Conservation (phyloP, 1,284 basidiomycete genomes). For the Dichomitus squalens region DNA sequence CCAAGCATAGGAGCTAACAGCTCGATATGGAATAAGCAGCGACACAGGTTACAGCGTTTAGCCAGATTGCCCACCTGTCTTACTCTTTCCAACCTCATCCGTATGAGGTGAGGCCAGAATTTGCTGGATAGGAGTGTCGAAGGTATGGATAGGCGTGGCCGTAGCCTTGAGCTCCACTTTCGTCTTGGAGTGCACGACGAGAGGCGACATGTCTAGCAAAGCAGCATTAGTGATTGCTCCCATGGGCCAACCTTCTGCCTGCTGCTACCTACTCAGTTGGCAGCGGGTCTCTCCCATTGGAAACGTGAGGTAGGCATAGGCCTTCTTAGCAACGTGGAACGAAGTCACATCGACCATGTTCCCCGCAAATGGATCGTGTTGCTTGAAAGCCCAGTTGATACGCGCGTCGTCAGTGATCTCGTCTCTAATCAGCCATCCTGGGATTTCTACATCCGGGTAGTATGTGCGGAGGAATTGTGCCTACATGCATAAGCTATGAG, state of each 20-base stretch:
- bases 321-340: slow-evolving; percentile 30
- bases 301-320: slow-evolving; percentile 48
- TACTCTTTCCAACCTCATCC: slow-evolving; percentile 7
- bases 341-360: slow-evolving; percentile 50
- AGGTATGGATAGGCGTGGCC: slow-evolving; percentile 43
- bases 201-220: slow-evolving; percentile 51
- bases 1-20: slow-evolving; percentile 17
- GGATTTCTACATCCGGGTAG: slow-evolving; percentile 72
- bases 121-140: slow-evolving; percentile 51
- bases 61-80: slow-evolving; percentile 3
- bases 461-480: slow-evolving; percentile 67
- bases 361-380: slow-evolving; percentile 59
- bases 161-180: slow-evolving; percentile 44
- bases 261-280: slow-evolving; percentile 57
- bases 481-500: slow-evolving; percentile 37
- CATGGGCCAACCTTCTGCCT: background rate
- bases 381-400: slow-evolving; percentile 34
- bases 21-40: background rate
- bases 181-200: slow-evolving; percentile 34
- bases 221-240: background rate
- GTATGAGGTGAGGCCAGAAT: slow-evolving; percentile 20
- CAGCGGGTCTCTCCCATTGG: slow-evolving; percentile 60
- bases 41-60: background rate
- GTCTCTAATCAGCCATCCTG: slow-evolving; percentile 60
- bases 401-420: slow-evolving; percentile 50